Percentiles rank a stretch among this genome's conserved stretches.
phyloP scores from a whole-genome alignment of 2,329 filamentous ascomycete genomes.

The Colletotrichum euphorbiae region DNA sequence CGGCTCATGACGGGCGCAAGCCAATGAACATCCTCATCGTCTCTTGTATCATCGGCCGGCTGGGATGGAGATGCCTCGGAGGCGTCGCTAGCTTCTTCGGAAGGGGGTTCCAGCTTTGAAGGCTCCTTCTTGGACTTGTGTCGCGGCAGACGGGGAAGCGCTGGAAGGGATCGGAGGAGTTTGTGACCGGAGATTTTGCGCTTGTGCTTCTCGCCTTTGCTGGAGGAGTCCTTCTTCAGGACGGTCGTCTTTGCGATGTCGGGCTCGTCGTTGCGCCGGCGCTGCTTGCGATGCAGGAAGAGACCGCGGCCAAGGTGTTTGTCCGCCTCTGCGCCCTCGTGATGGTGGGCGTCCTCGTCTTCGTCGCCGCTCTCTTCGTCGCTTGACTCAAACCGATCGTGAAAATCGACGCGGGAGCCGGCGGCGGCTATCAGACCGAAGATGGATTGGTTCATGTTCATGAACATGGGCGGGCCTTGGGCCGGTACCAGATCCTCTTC shows the following conservation, averaged over 20 bases:
- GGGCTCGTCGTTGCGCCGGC: slow-evolving; percentile 51
- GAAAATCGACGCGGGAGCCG: slow-evolving; percentile 84
- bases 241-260: slow-evolving; percentile 47
- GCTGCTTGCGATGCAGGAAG: slow-evolving; percentile 49
- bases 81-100: slow-evolving; percentile 48
- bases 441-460: slow-evolving; percentile 93
- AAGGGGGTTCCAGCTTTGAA: slow-evolving; percentile 53
- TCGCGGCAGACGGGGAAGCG: slow-evolving; percentile 61
- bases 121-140: slow-evolving; percentile 58
- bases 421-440: slow-evolving; percentile 93
- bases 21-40: slow-evolving; percentile 54
- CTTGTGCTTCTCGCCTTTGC: slow-evolving; percentile 59
- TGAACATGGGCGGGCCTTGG: slow-evolving; percentile 62
- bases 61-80: slow-evolving; percentile 41
- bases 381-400: slow-evolving; percentile 84
- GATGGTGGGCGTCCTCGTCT: slow-evolving; percentile 44
- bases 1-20: slow-evolving; percentile 80
- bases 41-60: slow-evolving; percentile 34
- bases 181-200: slow-evolving; percentile 68
- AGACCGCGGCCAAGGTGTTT: slow-evolving; percentile 14
- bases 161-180: slow-evolving; percentile 73
- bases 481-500: slow-evolving; percentile 59
- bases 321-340: slow-evolving; percentile 1
- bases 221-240: slow-evolving; percentile 48
- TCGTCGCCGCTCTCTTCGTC: slow-evolving; percentile 79